Evolutionary conservation across 805 yeast species (phyloP), one percentile per base, ranked within the genome.

Genomic region (Starmerella bombi): DNA sequence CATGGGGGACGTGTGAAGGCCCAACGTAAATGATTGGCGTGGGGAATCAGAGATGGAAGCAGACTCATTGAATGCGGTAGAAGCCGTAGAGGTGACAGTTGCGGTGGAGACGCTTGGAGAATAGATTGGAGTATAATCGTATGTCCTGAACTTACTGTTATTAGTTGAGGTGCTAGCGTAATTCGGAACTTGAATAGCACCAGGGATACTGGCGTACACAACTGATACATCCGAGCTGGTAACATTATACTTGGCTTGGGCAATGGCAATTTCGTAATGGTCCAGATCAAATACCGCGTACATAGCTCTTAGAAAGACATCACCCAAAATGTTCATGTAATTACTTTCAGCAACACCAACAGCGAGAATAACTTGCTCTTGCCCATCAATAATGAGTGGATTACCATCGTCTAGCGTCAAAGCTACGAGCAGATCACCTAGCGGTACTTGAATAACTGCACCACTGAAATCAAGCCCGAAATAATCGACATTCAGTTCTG

Each of bases 211-310:
- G 4, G 45, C 46, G 7, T 25, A 37, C 16, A 48, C 44, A 1
- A 41, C 17, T 5, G 29, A 36, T n/a, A 40, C 33, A 18, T 41
- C 42, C 9, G 41, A 28, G 4, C 46, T 50, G 25, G 54, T 48
- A 7, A 40, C 49, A 43, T 60, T 55, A 40, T 44, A 47, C 30
- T 45, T 51, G 25, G 72, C 66, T 41, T 69, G 72, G 10, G 78
- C 84, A 36, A 80, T 48, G 1, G 78, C 73, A 28, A 80, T 63
- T 52, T 71, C 65, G 37, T 58, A 59, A 49, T 69, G 69, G 25
- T 76, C 82, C 37, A 77, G 60, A 55, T 81, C 81, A 55, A 71
- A 77, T n/a, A 77, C 84, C 17, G 73, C 68, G 53, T 80, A 81
- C n/a, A 77, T 77, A 29, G 71, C 67, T 42, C 81, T 65, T 46